Percentiles rank a stretch among this genome's conserved stretches.
Evolutionary conservation across 2,329 filamentous ascomycete genomes (phyloP).

Genomic region (Penicillium corylophilum): DNA sequence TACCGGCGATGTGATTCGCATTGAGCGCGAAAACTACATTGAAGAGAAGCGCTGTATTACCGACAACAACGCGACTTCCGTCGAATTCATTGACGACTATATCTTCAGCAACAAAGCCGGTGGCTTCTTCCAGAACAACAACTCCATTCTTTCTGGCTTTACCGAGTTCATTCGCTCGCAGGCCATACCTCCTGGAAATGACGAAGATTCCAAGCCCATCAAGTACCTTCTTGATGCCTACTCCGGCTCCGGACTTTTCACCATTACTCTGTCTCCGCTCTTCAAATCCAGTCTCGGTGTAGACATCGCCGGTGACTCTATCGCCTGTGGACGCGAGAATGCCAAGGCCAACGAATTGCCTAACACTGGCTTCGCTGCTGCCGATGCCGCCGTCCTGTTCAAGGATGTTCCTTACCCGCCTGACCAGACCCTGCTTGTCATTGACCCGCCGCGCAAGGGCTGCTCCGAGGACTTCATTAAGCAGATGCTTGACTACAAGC

Average conservation of each 20-base stretch:
- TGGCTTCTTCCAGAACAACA: conserved; percentile 99
- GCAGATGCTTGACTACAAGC: conserved; percentile 76
- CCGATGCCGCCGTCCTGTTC: conserved; percentile 84
- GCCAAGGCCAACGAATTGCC: conserved; percentile 72
- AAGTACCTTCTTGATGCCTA: conserved; percentile 96
- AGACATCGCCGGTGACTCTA: conserved; percentile 79
- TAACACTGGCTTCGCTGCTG: conserved; percentile 81
- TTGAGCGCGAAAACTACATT: conserved; percentile 60
- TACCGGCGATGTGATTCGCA: conserved; percentile 49
- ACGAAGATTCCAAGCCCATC: conserved; percentile 50
- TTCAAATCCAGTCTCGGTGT: conserved; percentile 83
- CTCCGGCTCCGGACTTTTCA: conserved; percentile 95
- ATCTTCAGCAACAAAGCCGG: conserved; percentile 88
- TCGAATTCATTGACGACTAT: conserved; percentile 84
- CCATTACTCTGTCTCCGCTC: conserved; percentile 80
- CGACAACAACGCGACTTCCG: conserved; percentile 75
- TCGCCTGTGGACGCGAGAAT: conserved; percentile 75
- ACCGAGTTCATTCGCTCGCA: conserved; percentile 81
- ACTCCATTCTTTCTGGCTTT: conserved; percentile 86
- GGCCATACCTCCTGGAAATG: conserved; percentile 58
- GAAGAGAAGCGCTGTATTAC: conserved; percentile 89
- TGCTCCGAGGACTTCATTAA: conserved; percentile 81
- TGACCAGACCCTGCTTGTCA: conserved; percentile 85
- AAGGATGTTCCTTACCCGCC: conserved; percentile 69
- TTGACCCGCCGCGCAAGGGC: conserved; percentile 95